phyloP scores from a whole-genome alignment of 352 stramenopile genomes.

The Blastocystis sp. region DNA sequence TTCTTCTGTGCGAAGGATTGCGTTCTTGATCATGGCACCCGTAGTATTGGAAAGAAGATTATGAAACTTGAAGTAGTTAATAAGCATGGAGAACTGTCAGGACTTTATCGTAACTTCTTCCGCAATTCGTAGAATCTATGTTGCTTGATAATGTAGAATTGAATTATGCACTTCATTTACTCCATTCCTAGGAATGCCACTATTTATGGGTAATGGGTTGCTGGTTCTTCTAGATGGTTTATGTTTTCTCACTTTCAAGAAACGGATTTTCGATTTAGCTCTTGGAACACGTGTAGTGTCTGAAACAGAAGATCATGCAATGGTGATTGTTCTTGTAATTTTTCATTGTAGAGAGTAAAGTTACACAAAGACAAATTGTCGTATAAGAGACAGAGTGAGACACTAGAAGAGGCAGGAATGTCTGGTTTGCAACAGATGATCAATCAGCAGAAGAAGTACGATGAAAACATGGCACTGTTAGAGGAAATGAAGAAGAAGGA shows the following conservation, averaged over 20 bases:
- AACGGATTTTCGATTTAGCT: conserved; percentile 27
- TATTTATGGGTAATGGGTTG: not conserved
- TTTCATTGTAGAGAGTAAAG: conserved; percentile 26
- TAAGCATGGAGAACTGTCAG: conserved; percentile 43
- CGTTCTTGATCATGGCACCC: conserved; percentile 8
- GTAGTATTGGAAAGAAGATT: conserved; percentile 47
- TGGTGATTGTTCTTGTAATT: not conserved
- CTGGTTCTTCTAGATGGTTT: not conserved
- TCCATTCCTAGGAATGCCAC: not conserved
- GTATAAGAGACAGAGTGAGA: conserved; percentile 59
- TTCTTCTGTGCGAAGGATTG: conserved; percentile 40
- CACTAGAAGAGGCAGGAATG: conserved; percentile 41
- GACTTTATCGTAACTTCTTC: conserved; percentile 35
- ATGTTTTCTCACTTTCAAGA: conserved; percentile 8
- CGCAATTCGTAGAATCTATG: not conserved
- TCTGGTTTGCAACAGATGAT: conserved; percentile 52
- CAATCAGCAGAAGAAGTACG: conserved; percentile 28
- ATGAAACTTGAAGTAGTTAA: conserved; percentile 59
- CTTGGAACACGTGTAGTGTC: conserved; percentile 1
- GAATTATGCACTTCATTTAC: not conserved
- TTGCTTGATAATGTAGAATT: not conserved
- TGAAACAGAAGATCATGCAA: not conserved
- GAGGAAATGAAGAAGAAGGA: conserved; percentile 39
- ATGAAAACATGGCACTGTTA: not conserved
- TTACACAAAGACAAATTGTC: conserved; percentile 31